These are phyloP conservation scores for Lasiodiplodia sp. DNA, from an alignment of 2,329 filamentous ascomycete species.

Conservation along the genomic window DNA sequence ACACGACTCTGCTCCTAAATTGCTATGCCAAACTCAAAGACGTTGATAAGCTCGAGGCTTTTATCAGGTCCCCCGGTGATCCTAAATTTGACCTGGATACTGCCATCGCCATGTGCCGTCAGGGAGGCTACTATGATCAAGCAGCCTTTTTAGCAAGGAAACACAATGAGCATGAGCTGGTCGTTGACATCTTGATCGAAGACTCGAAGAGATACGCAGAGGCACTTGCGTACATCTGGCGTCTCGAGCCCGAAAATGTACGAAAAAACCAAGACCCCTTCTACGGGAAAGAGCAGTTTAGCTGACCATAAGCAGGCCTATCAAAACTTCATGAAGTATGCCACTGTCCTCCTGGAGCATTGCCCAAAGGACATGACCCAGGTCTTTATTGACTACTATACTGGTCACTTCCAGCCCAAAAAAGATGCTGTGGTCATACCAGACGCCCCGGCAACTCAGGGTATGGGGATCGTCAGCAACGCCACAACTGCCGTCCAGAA, in stretches of 20 bases:
- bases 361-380: conserved; percentile 83
- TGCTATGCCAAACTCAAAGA: conserved; percentile 99
- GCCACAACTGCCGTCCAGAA: conserved; percentile 78
- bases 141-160: conserved; percentile 94
- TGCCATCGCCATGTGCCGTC: conserved; percentile 95
- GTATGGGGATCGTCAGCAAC: conserved; percentile 42
- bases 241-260: conserved; percentile 79
- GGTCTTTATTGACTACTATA: conserved; percentile 95
- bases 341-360: conserved; percentile 86
- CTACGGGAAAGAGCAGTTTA: background rate
- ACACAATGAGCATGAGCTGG: conserved; percentile 90
- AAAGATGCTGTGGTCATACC: conserved; percentile 65
- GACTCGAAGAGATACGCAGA: conserved; percentile 91
- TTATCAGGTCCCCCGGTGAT: conserved; percentile 94
- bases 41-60: conserved; percentile 92
- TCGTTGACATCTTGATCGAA: conserved; percentile 95
- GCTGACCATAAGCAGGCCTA: conserved; percentile 67
- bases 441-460: conserved; percentile 55
- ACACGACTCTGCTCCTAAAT: conserved; percentile 92
- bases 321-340: conserved; percentile 91
- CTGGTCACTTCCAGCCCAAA: conserved; percentile 78
- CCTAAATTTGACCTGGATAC: conserved; percentile 97
- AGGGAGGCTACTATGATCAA: conserved; percentile 96
- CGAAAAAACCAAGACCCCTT: conserved; percentile 42
- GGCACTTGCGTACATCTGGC: conserved; percentile 90